Evolutionary conservation across 1,284 basidiomycete species (phyloP).

Genomic region (Porphyrellus sp.): DNA sequence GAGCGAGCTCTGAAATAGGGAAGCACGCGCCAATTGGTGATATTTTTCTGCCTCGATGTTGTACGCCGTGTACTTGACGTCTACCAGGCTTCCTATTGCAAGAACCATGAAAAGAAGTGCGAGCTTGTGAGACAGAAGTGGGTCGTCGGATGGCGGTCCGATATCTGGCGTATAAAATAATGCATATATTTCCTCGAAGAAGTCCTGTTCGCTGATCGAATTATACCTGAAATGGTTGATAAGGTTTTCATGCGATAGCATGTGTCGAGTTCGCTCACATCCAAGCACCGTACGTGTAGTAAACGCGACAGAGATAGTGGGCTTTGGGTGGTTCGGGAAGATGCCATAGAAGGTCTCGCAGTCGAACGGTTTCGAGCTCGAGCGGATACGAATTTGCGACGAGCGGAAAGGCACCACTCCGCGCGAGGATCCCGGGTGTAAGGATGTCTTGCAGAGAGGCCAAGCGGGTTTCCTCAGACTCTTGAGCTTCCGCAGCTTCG

Average conservation of each 20-base stretch:
- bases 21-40: conserved; percentile 68
- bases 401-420: conserved; percentile 64
- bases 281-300: conserved; percentile 72
- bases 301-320: conserved; percentile 56
- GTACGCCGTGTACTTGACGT: conserved; percentile 59
- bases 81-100: conserved; percentile 71
- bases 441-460: conserved; percentile 52
- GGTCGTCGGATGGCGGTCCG: conserved; percentile 50
- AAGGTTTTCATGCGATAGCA: conserved; percentile 6
- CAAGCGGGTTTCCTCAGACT: conserved; percentile 47
- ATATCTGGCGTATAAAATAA: conserved; percentile 57
- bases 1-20: conserved; percentile 67
- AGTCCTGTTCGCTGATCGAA: conserved; percentile 60
- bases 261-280: conserved; percentile 46
- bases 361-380: conserved; percentile 45
- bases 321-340: conserved; percentile 60
- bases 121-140: conserved; percentile 60
- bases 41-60: conserved; percentile 77
- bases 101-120: conserved; percentile 74
- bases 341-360: conserved; percentile 64
- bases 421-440: conserved; percentile 56
- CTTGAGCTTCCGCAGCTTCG: conserved; percentile 49
- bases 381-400: conserved; percentile 45
- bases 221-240: conserved; percentile 56
- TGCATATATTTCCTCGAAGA: conserved; percentile 61